Percentiles rank a stretch among this genome's conserved stretches.
These are phyloP conservation scores for Fraxinus angustifolia DNA, from an alignment of 305 asterid species.

Conservation along the genomic window DNA sequence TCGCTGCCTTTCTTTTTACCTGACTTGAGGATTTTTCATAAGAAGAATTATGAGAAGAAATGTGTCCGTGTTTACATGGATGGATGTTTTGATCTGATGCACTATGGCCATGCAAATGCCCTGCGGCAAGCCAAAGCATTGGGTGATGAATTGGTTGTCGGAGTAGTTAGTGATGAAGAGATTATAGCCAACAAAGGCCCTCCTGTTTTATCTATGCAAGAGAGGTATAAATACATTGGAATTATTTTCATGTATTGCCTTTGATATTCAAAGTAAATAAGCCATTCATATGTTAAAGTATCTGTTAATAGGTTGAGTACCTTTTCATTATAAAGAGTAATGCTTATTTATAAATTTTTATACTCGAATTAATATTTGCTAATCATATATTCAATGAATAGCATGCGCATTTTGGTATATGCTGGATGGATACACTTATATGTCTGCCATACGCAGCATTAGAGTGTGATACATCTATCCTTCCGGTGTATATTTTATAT, in stretches of 20 bases:
- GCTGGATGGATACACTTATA: neutral
- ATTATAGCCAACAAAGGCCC: slow-evolving; percentile 82
- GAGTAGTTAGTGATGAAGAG: slow-evolving; percentile 93
- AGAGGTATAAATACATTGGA: slow-evolving; percentile 47
- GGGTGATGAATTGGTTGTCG: slow-evolving; percentile 89
- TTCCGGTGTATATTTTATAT: neutral
- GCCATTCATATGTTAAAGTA: neutral
- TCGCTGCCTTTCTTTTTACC: slow-evolving; percentile 61
- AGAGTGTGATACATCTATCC: neutral
- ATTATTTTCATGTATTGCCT: neutral
- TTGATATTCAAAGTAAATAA: neutral
- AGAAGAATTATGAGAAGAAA: slow-evolving; percentile 54
- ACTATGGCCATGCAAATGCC: slow-evolving; percentile 95
- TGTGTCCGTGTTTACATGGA: slow-evolving; percentile 88
- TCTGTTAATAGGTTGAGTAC: neutral
- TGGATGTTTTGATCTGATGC: slow-evolving; percentile 97
- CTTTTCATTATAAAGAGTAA: neutral
- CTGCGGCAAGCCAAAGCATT: slow-evolving; percentile 86
- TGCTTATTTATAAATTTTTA: neutral
- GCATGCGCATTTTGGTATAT: neutral
- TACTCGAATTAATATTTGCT: neutral
- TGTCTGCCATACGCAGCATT: neutral
- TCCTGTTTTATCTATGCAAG: slow-evolving; percentile 85
- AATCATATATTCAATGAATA: neutral
- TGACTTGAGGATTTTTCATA: slow-evolving; percentile 50